Conservation (phyloP, 2,329 filamentous ascomycete species). For the Hirsutella thompsonii region DNA sequence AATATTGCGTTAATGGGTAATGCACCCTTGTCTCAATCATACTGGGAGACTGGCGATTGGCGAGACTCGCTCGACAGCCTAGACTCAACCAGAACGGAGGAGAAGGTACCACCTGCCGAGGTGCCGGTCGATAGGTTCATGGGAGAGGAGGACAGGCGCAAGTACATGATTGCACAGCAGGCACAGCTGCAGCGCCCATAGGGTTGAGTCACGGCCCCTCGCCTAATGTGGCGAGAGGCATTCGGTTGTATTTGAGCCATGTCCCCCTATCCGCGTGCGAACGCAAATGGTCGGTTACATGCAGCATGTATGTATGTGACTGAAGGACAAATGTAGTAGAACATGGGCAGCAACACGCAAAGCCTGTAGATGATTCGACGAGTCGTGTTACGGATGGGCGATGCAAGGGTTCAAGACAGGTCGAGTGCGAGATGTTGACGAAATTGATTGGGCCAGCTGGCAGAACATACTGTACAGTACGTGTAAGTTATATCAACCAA, state of each 20-base stretch:
- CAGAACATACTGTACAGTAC: neutral
- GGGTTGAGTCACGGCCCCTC: neutral
- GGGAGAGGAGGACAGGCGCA: slow-evolving; percentile 61
- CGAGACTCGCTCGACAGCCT: slow-evolving; percentile 57
- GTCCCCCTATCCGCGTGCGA: too few species aligned
- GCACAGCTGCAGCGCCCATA: slow-evolving; percentile 20
- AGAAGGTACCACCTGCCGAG: slow-evolving; percentile 17
- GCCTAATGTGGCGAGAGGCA: too few species aligned
- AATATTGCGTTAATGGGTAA: slow-evolving; percentile 10
- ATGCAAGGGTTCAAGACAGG: too few species aligned
- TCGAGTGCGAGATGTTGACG: too few species aligned
- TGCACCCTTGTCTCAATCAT: neutral
- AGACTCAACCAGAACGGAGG: slow-evolving; percentile 40
- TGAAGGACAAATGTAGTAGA: neutral
- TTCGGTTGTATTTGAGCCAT: too few species aligned
- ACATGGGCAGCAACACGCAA: too few species aligned
- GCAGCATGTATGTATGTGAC: neutral
- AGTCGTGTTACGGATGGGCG: too few species aligned
- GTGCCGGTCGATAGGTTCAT: slow-evolving; percentile 60
- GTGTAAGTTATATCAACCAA: too few species aligned
- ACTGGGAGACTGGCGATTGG: neutral
- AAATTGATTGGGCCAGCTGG: neutral
- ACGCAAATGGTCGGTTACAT: too few species aligned
- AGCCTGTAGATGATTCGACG: too few species aligned
- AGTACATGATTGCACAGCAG: slow-evolving; percentile 58